Evolutionary conservation across 345 rosid genomes (phyloP).

Genomic region (Cardiospermum halicacabum): DNA sequence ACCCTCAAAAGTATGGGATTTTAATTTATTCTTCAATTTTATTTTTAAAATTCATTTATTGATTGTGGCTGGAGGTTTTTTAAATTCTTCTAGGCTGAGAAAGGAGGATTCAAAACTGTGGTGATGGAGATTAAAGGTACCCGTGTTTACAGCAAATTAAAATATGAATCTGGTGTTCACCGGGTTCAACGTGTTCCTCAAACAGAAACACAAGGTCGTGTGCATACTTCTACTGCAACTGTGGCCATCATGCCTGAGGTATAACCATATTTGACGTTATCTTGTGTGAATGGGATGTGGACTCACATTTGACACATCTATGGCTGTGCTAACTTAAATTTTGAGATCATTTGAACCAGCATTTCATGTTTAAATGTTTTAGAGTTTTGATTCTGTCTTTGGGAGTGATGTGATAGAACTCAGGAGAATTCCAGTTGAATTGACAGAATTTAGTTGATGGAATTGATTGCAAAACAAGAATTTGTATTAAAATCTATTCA

Average conservation of each 20-base stretch:
- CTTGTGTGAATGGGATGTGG: background rate
- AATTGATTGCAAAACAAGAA: too few species aligned
- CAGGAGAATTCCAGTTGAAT: too few species aligned
- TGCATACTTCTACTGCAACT: slow-evolving; percentile 96
- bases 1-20: slow-evolving; percentile 4
- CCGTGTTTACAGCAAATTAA: slow-evolving; percentile 86
- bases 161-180: slow-evolving; percentile 94
- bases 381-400: background rate
- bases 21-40: too few species aligned
- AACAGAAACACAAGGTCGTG: slow-evolving; percentile 93
- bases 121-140: slow-evolving; percentile 91
- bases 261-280: slow-evolving; percentile 10
- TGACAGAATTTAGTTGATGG: too few species aligned
- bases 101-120: slow-evolving; percentile 90
- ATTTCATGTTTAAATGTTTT: background rate
- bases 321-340: slow-evolving; percentile 4
- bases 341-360: background rate
- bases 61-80: slow-evolving; percentile 12
- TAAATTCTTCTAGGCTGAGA: slow-evolving; percentile 59
- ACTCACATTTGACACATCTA: background rate
- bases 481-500: too few species aligned
- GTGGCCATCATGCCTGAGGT: slow-evolving; percentile 99
- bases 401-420: too few species aligned
- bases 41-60: slow-evolving; percentile 14
- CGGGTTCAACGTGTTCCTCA: slow-evolving; percentile 96